Conservation (phyloP, 192 early-diverging fungal genomes). For the Podochytrium sp. region DNA sequence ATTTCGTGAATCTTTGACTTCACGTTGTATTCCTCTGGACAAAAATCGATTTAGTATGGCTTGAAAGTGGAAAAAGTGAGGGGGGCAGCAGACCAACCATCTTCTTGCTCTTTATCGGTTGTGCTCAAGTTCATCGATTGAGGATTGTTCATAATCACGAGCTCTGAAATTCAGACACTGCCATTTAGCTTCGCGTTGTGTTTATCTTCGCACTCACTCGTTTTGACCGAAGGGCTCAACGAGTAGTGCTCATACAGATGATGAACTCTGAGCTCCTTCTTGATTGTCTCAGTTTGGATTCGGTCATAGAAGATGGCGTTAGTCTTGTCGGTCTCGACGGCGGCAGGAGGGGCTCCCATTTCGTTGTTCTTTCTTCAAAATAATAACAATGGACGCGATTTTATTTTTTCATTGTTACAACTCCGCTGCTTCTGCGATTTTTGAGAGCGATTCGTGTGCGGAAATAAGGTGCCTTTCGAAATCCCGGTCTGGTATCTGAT, state of each 20-base stretch:
- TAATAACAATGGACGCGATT: not conserved
- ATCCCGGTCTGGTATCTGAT: no score
- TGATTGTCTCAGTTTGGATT: constrained; percentile 45
- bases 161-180: constrained; percentile 14
- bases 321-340: constrained; percentile 11
- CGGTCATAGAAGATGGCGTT: constrained; percentile 36
- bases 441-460: no score
- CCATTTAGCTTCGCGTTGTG: not conserved
- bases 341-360: constrained; percentile 25
- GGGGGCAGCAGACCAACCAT: constrained; percentile 8
- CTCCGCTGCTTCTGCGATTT: constrained; percentile 9
- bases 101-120: constrained; percentile 21
- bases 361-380: not conserved
- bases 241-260: constrained; percentile 40
- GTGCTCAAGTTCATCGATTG: constrained; percentile 11
- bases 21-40: constrained; percentile 26
- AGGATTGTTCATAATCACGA: constrained; percentile 39
- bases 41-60: not conserved
- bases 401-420: not conserved
- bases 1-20: constrained; percentile 11
- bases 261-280: constrained; percentile 40
- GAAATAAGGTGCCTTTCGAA: no score
- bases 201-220: constrained; percentile 13
- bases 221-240: constrained; percentile 37
- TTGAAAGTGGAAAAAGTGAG: not conserved